phyloP scores from a whole-genome alignment of 192 early-diverging fungal species.

The Dimargaris xerosporica region DNA sequence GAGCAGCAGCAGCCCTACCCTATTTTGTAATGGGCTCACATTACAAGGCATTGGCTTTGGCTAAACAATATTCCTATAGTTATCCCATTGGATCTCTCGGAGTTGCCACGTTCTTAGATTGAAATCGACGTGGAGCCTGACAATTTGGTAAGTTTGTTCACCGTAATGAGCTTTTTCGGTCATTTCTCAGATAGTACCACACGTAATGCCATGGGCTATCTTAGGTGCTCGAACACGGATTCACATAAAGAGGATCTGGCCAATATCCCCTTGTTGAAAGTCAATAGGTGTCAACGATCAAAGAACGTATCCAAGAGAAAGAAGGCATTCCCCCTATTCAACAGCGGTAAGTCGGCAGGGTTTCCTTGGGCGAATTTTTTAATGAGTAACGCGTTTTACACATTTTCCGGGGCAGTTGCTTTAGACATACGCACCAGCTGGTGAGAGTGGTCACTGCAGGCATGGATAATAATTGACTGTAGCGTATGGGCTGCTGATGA shows the following conservation, averaged over 20 bases:
- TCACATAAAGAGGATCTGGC: no score
- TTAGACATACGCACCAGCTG: neutral
- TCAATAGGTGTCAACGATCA: constrained; percentile 51
- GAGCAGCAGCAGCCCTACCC: neutral
- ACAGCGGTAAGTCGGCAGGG: constrained; percentile 42
- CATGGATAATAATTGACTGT: no score
- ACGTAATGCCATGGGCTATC: no score
- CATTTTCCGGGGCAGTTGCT: neutral
- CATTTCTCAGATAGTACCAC: no score
- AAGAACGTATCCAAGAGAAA: constrained; percentile 87
- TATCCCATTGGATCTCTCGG: neutral
- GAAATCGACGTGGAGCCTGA: neutral
- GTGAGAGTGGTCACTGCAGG: neutral
- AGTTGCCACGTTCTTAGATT: neutral
- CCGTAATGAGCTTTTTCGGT: no score
- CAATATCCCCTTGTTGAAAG: no score
- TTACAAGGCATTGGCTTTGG: neutral
- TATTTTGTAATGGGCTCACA: neutral
- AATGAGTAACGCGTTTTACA: neutral
- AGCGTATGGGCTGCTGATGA: neutral
- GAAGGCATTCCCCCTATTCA: constrained; percentile 95
- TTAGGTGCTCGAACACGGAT: no score
- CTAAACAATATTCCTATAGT: neutral
- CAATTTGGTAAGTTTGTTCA: neutral
- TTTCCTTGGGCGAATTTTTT: neutral